Evolutionary conservation across 352 stramenopile genomes (phyloP).

Genomic region (Globisporangium paroecandrum): DNA sequence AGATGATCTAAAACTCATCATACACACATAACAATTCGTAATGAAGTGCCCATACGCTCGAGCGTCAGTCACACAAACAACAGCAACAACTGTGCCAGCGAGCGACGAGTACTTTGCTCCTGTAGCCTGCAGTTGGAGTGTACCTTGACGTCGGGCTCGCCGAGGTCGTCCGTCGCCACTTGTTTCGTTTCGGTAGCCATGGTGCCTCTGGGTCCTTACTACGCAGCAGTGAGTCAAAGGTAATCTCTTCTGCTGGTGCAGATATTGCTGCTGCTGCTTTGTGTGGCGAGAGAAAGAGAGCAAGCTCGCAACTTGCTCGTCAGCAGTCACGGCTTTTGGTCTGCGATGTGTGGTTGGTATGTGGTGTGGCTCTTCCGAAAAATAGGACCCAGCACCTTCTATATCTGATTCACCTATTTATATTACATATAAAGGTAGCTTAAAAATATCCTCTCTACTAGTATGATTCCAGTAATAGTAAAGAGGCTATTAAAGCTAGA

Average conservation of each 20-base stretch:
- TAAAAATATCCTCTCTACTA: no score
- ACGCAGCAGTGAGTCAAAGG: background rate
- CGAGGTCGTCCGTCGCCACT: conserved; percentile 39
- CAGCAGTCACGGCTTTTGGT: background rate
- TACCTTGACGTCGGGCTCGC: conserved; percentile 66
- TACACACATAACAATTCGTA: background rate
- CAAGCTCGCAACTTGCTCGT: background rate
- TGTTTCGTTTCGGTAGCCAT: conserved; percentile 28
- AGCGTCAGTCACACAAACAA: background rate
- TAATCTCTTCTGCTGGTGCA: background rate
- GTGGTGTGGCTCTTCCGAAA: background rate
- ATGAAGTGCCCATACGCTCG: no score
- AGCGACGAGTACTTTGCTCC: background rate
- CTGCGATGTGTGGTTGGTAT: background rate
- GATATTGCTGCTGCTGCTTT: background rate
- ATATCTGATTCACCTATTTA: background rate
- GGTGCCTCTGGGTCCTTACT: background rate
- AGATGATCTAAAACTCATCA: conserved; percentile 67
- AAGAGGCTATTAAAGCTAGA: background rate
- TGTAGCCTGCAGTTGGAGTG: background rate
- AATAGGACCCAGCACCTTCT: background rate
- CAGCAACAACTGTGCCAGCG: background rate
- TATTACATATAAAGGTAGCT: no score
- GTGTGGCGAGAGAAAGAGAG: background rate
- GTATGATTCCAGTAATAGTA: background rate